These are phyloP conservation scores for Proliferodiscus dingleyae DNA, from an alignment of 2,329 filamentous ascomycete genomes.

Conservation along the genomic window DNA sequence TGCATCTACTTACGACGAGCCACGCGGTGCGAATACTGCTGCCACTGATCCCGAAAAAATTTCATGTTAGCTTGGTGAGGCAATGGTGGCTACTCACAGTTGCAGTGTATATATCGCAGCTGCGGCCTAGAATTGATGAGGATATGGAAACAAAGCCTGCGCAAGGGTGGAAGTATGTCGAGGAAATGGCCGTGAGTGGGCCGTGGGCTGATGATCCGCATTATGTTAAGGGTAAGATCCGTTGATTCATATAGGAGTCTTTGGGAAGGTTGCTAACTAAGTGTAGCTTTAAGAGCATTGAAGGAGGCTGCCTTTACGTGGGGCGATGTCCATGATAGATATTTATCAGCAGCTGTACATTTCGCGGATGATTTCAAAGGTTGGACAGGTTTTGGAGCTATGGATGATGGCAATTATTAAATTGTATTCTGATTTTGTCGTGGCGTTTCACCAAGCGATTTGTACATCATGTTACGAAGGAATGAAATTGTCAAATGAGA, in stretches of 20 bases:
- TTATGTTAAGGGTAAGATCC: conserved; percentile 69
- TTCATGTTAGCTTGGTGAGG: conserved; percentile 68
- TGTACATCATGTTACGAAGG: conserved; percentile 1
- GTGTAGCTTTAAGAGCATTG: conserved; percentile 63
- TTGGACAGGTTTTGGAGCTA: conserved; percentile 44
- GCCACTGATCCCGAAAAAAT: conserved; percentile 66
- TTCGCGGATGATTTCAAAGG: conserved; percentile 70
- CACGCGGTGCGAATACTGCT: conserved; percentile 86
- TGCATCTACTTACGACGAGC: conserved; percentile 77
- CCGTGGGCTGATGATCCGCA: conserved; percentile 68
- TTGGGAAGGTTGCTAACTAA: not conserved
- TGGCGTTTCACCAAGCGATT: too few species aligned
- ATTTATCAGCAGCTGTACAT: conserved; percentile 62
- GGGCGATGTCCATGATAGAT: conserved; percentile 63
- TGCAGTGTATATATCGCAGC: conserved; percentile 69
- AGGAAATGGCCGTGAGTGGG: conserved; percentile 64
- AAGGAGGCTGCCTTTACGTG: conserved; percentile 69
- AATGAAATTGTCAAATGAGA: conserved; percentile 1
- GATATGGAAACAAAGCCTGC: conserved; percentile 49
- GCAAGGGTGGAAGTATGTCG: conserved; percentile 73
- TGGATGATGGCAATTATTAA: conserved; percentile 4
- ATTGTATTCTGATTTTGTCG: too few species aligned
- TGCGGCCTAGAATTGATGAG: conserved; percentile 67
- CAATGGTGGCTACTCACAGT: conserved; percentile 89
- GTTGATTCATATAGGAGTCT: not conserved